Evolutionary conservation across 805 yeast genomes (phyloP), one percentile per base, ranked within the genome.

Genomic region (Zygotorulaspora sp.): DNA sequence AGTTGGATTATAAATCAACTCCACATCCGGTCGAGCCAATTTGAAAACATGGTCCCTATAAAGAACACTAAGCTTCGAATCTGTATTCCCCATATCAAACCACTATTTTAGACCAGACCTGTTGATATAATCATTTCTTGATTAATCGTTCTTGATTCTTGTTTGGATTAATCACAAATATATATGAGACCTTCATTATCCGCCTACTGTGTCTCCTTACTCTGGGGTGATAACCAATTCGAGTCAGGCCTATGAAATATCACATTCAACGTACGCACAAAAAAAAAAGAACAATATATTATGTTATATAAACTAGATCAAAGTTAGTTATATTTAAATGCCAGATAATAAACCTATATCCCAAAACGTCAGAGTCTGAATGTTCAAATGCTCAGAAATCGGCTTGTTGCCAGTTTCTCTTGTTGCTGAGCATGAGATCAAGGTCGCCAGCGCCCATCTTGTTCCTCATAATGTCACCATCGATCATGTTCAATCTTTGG

Each of bases 81-180:
- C 90, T n/a, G 80, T 66, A 21, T 80, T 74, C 28, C 82, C 88
- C 95, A 86, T 86, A 20, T 26, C 23, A 14, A 17, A 5, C 4
- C 17, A n/a, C 30, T n/a, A n/a, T n/a, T n/a, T n/a, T n/a, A n/a
- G n/a, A n/a, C n/a, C n/a, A n/a, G n/a, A n/a, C n/a, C n/a, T n/a
- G n/a, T n/a, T n/a, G n/a, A n/a, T n/a, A n/a, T n/a, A n/a, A n/a
- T n/a, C n/a, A n/a, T n/a, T n/a, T n/a, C n/a, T n/a, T n/a, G n/a
- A n/a, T n/a, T n/a, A n/a, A n/a, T n/a, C n/a, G n/a, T n/a, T n/a
- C n/a, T n/a, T n/a, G n/a, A n/a, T n/a, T n/a, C n/a, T n/a, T n/a
- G n/a, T n/a, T n/a, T n/a, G n/a, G n/a, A n/a, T n/a, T n/a, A n/a
- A n/a, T n/a, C n/a, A n/a, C n/a, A n/a, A n/a, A n/a, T n/a, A n/a